Base-by-base conservation (phyloP, 169 alveolate genomes). In the Babesia divergens region DNA sequence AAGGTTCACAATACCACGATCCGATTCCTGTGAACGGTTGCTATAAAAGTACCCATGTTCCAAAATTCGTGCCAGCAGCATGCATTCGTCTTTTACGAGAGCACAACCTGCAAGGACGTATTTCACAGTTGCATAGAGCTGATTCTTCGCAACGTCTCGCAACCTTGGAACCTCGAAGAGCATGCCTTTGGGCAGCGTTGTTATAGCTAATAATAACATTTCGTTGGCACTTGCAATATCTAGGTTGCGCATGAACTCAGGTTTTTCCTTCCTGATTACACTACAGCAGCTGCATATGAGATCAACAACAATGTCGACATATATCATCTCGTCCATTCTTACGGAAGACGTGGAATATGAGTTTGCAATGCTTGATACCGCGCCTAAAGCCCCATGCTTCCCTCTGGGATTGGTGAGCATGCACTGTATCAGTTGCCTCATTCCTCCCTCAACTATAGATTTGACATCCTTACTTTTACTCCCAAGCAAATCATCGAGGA, bases 371-470 rank as follows among this genome's bases (percentile, higher is more conserved):
- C 13, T 40, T 13, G 4, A 3, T 0, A 13, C 9, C 54, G 20
- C 42, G 31, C 31, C 24, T 0, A 6, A 0, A 6, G 20, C 40
- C 6, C 31, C 43, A 9, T 58, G 37, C 35, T 35, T 6, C 26
- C 16, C 24, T 24, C 35, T 16, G 13, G 68, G 22, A 40, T 38
- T 18, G 14, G 42, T 24, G 29, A 62, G 59, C 31, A 66, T 6
- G 62, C 77, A 66, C 24, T 51, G 58, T 29, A 52, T 35, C 77
- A 66, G 66, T 47, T 66, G 77, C 38, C 65, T 6, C 28, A 66
- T 16, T 1, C 77, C 77, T n/a, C 77, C 65, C 42, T 66, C 67
- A 1, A 66, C 77, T 28, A 66, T 54, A 7, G 77, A 54, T 24
- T 22, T 54, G 9, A 66, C 32, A n/a, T 20, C 62, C 11, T 47